Evolutionary conservation across 2,329 filamentous ascomycete species (phyloP), one percentile per base, ranked within the genome.

Genomic region (Apiospora rasikravindrae): DNA sequence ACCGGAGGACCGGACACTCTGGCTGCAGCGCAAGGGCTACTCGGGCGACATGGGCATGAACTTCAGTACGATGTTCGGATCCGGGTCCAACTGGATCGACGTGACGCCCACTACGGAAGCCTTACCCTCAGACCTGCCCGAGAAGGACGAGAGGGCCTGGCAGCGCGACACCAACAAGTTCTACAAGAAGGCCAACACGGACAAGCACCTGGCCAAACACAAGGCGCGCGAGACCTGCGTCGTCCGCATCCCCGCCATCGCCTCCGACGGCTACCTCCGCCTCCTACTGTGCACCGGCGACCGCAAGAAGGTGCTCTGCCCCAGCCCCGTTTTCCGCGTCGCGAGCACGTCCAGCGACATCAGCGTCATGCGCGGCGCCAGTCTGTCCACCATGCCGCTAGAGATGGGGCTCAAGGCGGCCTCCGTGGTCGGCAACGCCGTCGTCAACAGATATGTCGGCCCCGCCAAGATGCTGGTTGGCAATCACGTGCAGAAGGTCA

Each of bases 41-140:
- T 90, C 89, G 0, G 92, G 92, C 5, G 91, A 91, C 77, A 86
- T 90, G 68, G 92, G 92, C 24, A 92, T 94, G 88, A 86, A 86
- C 8, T 82, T 91, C 40, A 92, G 92, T 78, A 88, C 90, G 0
- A 79, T 93, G 1, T 81, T 93, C 47, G 88, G 90, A 10, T 85
- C 87, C 0, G 88, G 86, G 16, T 84, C 86, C 10, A 85, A 83
- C 76, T 94, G 92, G 92, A 83, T 93, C 16, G 87, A 94, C 72
- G 91, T 93, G 2, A 94, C 92, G 0, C 92, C 92, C 0, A 83
- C 83, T 0, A 80, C 84, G 1, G 83, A 84, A 29, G 84, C 88
- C 0, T 77, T 79, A 0, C 76, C 84, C 0, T 82, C 86, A 0
- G 86, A 91, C 67, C 77, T 93, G 1, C 82, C 86, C 0, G 82